A percentile compares a stretch with the other conserved stretches of the same genome.
Conservation (phyloP, 2,329 filamentous ascomycete species). For the Colletotrichum truncatum region DNA sequence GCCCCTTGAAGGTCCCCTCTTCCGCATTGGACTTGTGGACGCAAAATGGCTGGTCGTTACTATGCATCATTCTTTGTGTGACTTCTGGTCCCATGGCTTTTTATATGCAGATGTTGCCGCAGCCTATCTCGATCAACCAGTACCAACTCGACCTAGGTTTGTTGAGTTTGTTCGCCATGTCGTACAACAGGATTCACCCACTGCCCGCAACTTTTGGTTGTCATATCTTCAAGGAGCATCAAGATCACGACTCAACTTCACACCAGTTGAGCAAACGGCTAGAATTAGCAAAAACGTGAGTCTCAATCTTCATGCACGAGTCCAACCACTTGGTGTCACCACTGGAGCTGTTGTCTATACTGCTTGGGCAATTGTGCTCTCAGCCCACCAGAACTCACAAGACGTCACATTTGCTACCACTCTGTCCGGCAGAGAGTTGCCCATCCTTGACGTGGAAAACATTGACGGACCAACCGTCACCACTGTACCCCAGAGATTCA, state of each 20-base stretch:
- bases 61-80: slow-evolving; percentile 44
- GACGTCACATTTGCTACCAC: slow-evolving; percentile 52
- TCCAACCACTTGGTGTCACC: background rate
- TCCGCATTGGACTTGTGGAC: background rate
- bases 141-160: background rate
- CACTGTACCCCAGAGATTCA: slow-evolving; percentile 34
- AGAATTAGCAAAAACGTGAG: background rate
- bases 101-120: slow-evolving; percentile 36
- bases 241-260: background rate
- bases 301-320: background rate
- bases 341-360: slow-evolving; percentile 21
- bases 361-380: slow-evolving; percentile 33
- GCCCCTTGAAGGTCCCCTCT: background rate
- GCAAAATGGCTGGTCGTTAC: slow-evolving; percentile 35
- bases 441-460: slow-evolving; percentile 52
- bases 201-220: background rate
- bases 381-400: slow-evolving; percentile 34
- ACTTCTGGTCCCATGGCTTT: slow-evolving; percentile 43
- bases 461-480: slow-evolving; percentile 56
- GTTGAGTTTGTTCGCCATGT: slow-evolving; percentile 11
- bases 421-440: slow-evolving; percentile 51
- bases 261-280: background rate
- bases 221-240: background rate
- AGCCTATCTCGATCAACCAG: background rate
- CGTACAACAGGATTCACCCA: background rate